These are phyloP conservation scores for Moesziomyces sp. DNA, from an alignment of 1,284 basidiomycete genomes.

Conservation along the genomic window DNA sequence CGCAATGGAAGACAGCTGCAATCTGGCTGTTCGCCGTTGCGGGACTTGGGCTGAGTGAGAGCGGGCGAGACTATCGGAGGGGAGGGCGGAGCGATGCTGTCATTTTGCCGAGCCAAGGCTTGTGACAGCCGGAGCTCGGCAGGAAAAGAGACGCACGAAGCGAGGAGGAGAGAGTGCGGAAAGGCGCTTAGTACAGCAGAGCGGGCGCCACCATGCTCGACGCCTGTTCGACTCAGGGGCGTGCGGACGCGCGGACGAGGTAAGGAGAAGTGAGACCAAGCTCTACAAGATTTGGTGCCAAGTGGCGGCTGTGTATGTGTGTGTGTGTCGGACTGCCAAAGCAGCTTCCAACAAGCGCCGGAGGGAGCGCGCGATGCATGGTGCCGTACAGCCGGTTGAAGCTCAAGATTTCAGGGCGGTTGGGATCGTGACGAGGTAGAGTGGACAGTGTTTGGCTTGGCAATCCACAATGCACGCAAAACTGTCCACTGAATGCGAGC, in stretches of 20 bases:
- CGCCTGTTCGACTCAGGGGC: conserved; percentile 8
- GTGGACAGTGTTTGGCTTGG: conserved; percentile 15
- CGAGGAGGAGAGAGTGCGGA: not conserved
- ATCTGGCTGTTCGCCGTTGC: too few species aligned
- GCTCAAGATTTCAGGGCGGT: too few species aligned
- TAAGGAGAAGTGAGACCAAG: conserved; percentile 9
- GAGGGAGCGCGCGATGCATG: too few species aligned
- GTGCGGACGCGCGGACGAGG: not conserved
- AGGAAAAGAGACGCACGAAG: not conserved
- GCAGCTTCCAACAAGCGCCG: conserved; percentile 4
- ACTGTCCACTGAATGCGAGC: not conserved
- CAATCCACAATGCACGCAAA: conserved; percentile 1
- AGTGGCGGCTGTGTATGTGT: conserved; percentile 19
- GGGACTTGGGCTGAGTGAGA: too few species aligned
- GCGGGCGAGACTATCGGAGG: conserved; percentile 1
- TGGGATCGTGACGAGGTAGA: conserved; percentile 3
- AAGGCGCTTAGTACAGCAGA: not conserved
- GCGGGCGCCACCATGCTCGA: not conserved
- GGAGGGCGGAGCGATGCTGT: conserved; percentile 3
- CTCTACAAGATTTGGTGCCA: conserved; percentile 27
- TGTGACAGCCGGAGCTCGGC: conserved; percentile 4
- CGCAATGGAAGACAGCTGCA: not conserved
- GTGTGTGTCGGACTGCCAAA: conserved; percentile 25
- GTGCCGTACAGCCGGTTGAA: too few species aligned
- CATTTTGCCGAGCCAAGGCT: conserved; percentile 12